Evolutionary conservation across 352 stramenopile genomes (phyloP), one percentile per base, ranked within the genome.

Genomic region (Phytophthora brassicae): DNA sequence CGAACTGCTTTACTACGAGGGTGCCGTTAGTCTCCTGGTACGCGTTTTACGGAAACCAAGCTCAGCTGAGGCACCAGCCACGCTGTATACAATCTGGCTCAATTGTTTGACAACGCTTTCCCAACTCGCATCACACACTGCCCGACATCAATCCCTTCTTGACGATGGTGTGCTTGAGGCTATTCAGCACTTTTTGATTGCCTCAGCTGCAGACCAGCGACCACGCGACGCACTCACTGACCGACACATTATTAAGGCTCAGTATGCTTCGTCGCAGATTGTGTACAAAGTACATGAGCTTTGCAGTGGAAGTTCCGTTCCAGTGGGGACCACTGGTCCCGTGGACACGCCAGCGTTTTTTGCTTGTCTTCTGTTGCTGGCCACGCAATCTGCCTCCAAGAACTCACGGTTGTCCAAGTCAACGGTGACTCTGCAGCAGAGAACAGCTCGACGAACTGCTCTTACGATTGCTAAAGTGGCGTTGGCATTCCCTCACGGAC

Each of bases 391-490:
- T 4, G 60, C 75, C 3, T 56, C 74, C 23, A 88, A 86, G 50
- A 85, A 86, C 60, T 89, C 79, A 7, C 71, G 73, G 2, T 49
- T 88, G 17, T 72, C 79, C 31, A 75, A 77, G 49, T 68, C 69
- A 13, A 75, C 70, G 0, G 61, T 79, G 9, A 33, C 64, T 2
- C 31, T 77, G 4, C 81, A 89, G 50, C 78, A 90, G n/a, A 69
- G 70, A 26, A 87, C 81, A 9, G 79, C 75, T 3, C 69, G 84
- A n/a, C 74, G 73, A 33, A 87, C 72, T 41, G 78, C 81, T 14
- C 66, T 92, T 12, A 88, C 78, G 33, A 81, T 92, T 54, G 76
- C 83, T 0, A 77, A 75, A 5, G 77, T 87, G 13, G 83, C 81
- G 36, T 54, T 89, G 24, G 53, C 43, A 35, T 62, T 68, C 0